These are phyloP conservation scores for Aspergillus carbonarius DNA, from an alignment of 2,329 filamentous ascomycete species.

Conservation along the genomic window DNA sequence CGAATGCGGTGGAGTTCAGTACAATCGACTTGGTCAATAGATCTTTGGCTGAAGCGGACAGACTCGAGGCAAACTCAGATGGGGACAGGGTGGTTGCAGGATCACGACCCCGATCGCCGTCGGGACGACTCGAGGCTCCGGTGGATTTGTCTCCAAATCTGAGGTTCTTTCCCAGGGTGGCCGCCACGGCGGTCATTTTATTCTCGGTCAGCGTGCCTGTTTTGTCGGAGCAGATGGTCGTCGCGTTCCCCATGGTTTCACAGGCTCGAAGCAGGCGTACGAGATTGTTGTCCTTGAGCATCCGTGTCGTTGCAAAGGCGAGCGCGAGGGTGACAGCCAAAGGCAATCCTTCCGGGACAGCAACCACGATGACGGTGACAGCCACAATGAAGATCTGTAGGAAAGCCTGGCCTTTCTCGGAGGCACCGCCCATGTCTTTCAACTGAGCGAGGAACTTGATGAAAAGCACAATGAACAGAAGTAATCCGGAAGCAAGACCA, in stretches of 20 bases:
- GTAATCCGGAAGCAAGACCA: slow-evolving; percentile 67
- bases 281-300: slow-evolving; percentile 64
- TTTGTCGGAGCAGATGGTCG: slow-evolving; percentile 65
- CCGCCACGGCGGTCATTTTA: slow-evolving; percentile 61
- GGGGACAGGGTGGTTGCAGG: slow-evolving; percentile 50
- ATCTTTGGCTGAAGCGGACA: slow-evolving; percentile 54
- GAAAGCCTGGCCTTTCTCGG: slow-evolving; percentile 58
- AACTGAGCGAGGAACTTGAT: slow-evolving; percentile 72
- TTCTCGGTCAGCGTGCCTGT: slow-evolving; percentile 66
- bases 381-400: slow-evolving; percentile 59
- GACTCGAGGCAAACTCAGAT: slow-evolving; percentile 54
- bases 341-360: slow-evolving; percentile 61
- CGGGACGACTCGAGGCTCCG: slow-evolving; percentile 26
- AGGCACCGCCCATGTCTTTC: slow-evolving; percentile 47
- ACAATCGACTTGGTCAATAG: slow-evolving; percentile 64
- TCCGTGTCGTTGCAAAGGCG: slow-evolving; percentile 62
- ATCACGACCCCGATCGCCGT: slow-evolving; percentile 20
- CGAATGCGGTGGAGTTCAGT: slow-evolving; percentile 69
- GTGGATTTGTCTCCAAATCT: slow-evolving; percentile 45
- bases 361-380: slow-evolving; percentile 60
- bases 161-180: slow-evolving; percentile 51
- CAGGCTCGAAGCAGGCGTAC: slow-evolving; percentile 60
- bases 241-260: slow-evolving; percentile 65
- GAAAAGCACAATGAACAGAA: slow-evolving; percentile 76
- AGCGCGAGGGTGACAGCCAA: slow-evolving; percentile 62